Conservation (phyloP, 2,329 filamentous ascomycete species). For the Dactylellina leptospora region DNA sequence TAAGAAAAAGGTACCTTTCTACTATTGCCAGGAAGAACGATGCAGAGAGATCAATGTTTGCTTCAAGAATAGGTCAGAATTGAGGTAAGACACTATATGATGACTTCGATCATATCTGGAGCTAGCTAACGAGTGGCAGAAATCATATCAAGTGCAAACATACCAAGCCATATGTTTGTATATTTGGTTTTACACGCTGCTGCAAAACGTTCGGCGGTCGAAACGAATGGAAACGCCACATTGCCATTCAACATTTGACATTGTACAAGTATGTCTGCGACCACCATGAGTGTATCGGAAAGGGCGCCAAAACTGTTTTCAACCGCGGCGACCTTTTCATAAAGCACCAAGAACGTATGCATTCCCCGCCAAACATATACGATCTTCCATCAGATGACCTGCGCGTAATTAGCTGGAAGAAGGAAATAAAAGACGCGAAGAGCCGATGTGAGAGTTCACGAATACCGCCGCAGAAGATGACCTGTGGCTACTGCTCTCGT, state of each 20-base stretch:
- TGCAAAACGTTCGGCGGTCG: constrained; percentile 76
- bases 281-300: constrained; percentile 58
- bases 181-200: constrained; percentile 82
- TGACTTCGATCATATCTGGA: neutral
- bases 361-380: constrained; percentile 65
- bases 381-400: constrained; percentile 14
- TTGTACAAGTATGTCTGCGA: constrained; percentile 79
- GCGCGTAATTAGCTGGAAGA: constrained; percentile 26
- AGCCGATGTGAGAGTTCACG: constrained; percentile 28
- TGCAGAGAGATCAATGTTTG: constrained; percentile 6
- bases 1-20: constrained; percentile 38
- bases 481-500: constrained; percentile 32
- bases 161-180: constrained; percentile 75
- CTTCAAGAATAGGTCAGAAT: constrained; percentile 43
- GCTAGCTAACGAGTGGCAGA: constrained; percentile 42
- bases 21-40: constrained; percentile 18
- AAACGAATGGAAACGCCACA: constrained; percentile 96
- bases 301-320: constrained; percentile 67
- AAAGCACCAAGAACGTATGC: constrained; percentile 88
- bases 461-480: constrained; percentile 34
- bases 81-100: constrained; percentile 16
- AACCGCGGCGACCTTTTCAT: constrained; percentile 93
- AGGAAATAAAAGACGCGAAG: constrained; percentile 31
- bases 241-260: constrained; percentile 79
- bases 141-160: constrained; percentile 72